Evolutionary conservation across 2,329 filamentous ascomycete genomes (phyloP).

Genomic region (Phialocephala sp.): DNA sequence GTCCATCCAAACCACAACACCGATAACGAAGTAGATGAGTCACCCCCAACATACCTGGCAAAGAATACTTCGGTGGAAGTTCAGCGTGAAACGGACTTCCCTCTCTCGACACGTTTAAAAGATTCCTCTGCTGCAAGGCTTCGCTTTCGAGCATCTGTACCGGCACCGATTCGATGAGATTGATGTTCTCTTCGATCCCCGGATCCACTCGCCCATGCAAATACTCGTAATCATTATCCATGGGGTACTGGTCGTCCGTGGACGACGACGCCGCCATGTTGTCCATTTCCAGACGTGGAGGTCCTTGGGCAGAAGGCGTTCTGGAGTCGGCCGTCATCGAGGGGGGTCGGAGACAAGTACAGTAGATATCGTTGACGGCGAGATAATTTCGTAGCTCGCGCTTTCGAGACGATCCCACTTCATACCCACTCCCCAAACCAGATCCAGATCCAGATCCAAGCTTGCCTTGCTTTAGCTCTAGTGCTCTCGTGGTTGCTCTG

Average conservation of each 20-base stretch:
- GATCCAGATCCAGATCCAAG: not conserved
- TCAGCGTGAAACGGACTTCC: not conserved
- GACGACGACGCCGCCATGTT: conserved; percentile 7
- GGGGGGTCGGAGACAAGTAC: not conserved
- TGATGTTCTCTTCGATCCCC: conserved; percentile 28
- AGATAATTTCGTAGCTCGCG: not conserved
- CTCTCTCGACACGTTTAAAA: not conserved
- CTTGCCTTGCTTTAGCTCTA: not conserved
- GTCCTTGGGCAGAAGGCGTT: not conserved
- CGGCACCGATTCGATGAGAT: conserved; percentile 23
- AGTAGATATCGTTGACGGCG: not conserved
- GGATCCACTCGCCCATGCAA: conserved; percentile 33
- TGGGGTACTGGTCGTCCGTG: conserved; percentile 18
- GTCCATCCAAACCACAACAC: not conserved
- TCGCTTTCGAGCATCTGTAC: not conserved
- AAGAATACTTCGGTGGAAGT: not conserved
- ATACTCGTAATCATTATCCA: conserved; percentile 35
- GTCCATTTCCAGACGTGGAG: not conserved
- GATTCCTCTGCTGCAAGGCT: not conserved
- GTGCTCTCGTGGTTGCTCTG: not conserved
- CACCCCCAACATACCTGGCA: conserved; percentile 3
- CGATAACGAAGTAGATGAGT: not conserved
- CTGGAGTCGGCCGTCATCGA: not conserved
- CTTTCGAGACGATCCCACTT: not conserved
- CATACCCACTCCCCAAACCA: not conserved